Base-by-base conservation (phyloP, 306 rosid genomes). In the Abrus precatorius region DNA sequence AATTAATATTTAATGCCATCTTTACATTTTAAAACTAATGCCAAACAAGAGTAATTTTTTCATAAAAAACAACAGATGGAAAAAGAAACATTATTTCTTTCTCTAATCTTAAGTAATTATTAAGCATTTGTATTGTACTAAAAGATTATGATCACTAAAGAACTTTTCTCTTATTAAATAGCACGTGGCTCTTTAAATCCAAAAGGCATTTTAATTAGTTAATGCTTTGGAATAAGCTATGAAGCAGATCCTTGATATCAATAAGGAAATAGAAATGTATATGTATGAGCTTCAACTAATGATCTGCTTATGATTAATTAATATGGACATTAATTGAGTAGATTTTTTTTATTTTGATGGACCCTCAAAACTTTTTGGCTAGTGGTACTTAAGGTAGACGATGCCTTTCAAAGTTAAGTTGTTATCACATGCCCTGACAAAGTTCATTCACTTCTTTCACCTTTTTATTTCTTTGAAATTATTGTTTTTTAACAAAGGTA, bases 361-460 rank as follows among this genome's bases (percentile, higher is more conserved):
- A 62, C 75, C 78, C 84, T 68, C 12, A 36, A 60, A 1, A 40
- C 53, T 68, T 78, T 36, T 63, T 67, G 82, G 83, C 56, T 70
- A 40, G 61, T 71, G 78, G 61, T 69, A 68, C 72, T 67, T 57
- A 59, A 80, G 79, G 20, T 20, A 20, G 73, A 55, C 74, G 45
- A 54, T 75, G 57, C 40, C 72, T 68, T 76, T 57, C 71, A 79
- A 84, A 49, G 76, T 79, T 59, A 81, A 65, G 88, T 74, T 84
- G 83, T 74, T 78, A 44, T 84, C 84, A 82, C 88, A 84, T 76
- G 85, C 72, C 76, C 88, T 76, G 85, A 79, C 87, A 84, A 67
- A 84, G 50, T 27, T 67, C 32, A 56, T 55, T 59, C 66, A 61
- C 20, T 36, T 54, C 71, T 71, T 75, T 79, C 73, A 3, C 61